These are phyloP conservation scores for Ophiocordyceps unilateralis DNA, from an alignment of 2,329 filamentous ascomycete species.

Conservation along the genomic window DNA sequence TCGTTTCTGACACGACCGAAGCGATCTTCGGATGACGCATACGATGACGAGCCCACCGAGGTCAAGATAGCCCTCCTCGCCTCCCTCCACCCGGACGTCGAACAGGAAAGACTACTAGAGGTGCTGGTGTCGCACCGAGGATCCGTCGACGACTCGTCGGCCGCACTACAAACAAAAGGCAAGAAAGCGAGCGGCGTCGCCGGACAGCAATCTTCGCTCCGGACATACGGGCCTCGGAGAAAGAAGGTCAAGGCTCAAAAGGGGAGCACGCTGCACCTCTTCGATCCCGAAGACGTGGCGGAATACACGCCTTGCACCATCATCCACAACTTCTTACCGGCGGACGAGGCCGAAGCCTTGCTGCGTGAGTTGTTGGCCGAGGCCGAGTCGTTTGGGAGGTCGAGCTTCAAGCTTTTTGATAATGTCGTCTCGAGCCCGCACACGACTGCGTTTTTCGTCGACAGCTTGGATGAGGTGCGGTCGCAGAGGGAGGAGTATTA, in stretches of 20 bases:
- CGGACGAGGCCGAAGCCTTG: conserved; percentile 53
- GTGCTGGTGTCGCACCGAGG: conserved; percentile 63
- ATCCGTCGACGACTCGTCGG: conserved; percentile 48
- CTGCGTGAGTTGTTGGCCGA: conserved; percentile 62
- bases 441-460: conserved; percentile 69
- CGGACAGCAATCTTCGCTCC: conserved; percentile 47
- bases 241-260: conserved; percentile 49
- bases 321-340: conserved; percentile 74
- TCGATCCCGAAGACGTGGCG: conserved; percentile 64
- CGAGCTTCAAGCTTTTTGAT: conserved; percentile 75
- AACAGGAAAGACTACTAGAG: conserved; percentile 57
- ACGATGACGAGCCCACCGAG: conserved; percentile 66
- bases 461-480: conserved; percentile 49
- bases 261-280: conserved; percentile 71
- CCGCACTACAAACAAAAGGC: conserved; percentile 26
- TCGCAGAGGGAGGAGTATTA: conserved; percentile 64
- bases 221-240: conserved; percentile 27
- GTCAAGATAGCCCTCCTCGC: conserved; percentile 71
- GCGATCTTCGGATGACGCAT: conserved; percentile 19
- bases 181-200: conserved; percentile 13
- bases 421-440: conserved; percentile 74
- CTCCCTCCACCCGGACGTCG: conserved; percentile 51
- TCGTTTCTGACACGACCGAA: conserved; percentile 15
- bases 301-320: conserved; percentile 79
- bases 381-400: conserved; percentile 49